These are phyloP conservation scores for Xerocomus nothofagi DNA, from an alignment of 1,284 basidiomycete species.

Conservation along the genomic window DNA sequence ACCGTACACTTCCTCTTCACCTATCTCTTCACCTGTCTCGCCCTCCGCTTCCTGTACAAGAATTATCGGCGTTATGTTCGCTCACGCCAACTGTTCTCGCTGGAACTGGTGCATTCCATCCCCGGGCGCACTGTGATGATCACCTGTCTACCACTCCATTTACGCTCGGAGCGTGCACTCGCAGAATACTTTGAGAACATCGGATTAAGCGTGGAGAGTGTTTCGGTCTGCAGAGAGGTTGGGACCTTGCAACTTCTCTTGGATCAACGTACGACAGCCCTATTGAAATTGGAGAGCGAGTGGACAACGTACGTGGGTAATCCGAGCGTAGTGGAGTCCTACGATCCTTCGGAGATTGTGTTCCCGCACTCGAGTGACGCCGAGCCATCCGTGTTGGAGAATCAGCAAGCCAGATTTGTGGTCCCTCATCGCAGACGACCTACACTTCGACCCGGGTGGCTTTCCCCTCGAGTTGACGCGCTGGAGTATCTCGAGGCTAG, in stretches of 20 bases:
- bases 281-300: conserved; percentile 76
- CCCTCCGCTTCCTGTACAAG: conserved; percentile 83
- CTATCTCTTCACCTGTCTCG: conserved; percentile 87
- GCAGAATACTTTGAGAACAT: conserved; percentile 94
- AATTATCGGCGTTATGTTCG: conserved; percentile 91
- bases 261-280: conserved; percentile 73
- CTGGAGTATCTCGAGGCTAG: conserved; percentile 79
- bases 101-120: conserved; percentile 93
- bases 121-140: conserved; percentile 92
- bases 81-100: conserved; percentile 89
- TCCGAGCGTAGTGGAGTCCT: conserved; percentile 76
- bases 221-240: conserved; percentile 86
- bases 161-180: conserved; percentile 81
- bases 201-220: conserved; percentile 80
- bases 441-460: conserved; percentile 67
- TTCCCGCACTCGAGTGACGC: conserved; percentile 43
- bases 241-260: conserved; percentile 72
- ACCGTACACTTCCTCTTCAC: conserved; percentile 90
- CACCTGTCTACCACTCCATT: conserved; percentile 77
- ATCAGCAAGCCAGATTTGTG: conserved; percentile 55
- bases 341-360: conserved; percentile 63
- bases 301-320: conserved; percentile 95
- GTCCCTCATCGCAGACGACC: conserved; percentile 74
- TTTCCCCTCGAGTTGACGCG: conserved; percentile 75
- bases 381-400: conserved; percentile 51